phyloP scores from a whole-genome alignment of 1,284 basidiomycete genomes.

The Ustanciosporium gigantosporum region DNA sequence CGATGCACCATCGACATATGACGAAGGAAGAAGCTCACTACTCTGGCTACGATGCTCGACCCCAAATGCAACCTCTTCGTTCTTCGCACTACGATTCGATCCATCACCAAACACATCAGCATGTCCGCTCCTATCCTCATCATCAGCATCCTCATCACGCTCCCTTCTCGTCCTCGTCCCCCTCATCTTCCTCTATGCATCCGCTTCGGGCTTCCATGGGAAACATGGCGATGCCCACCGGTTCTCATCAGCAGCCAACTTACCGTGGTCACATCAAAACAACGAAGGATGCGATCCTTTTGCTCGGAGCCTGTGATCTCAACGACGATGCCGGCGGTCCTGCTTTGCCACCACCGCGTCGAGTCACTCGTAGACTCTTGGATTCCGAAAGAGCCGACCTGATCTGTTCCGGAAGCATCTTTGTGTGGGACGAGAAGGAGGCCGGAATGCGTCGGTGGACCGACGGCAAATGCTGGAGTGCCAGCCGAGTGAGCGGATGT shows the following conservation, averaged over 20 bases:
- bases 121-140: too few species aligned
- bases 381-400: constrained; percentile 55
- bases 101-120: background rate
- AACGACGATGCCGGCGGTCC: constrained; percentile 19
- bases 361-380: constrained; percentile 52
- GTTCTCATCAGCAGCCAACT: constrained; percentile 49
- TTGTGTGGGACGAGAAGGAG: constrained; percentile 60
- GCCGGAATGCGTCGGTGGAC: constrained; percentile 65
- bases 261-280: constrained; percentile 58
- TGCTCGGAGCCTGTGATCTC: constrained; percentile 57
- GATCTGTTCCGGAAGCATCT: constrained; percentile 54
- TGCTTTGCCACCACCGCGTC: constrained; percentile 41
- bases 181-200: constrained; percentile 18
- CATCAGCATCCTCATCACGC: constrained; percentile 13
- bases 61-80: background rate
- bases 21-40: constrained; percentile 9
- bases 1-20: constrained; percentile 25
- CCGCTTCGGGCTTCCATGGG: constrained; percentile 11
- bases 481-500: constrained; percentile 64
- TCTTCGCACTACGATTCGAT: background rate
- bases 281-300: constrained; percentile 55
- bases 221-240: constrained; percentile 11
- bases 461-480: constrained; percentile 65
- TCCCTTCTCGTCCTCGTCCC: constrained; percentile 15
- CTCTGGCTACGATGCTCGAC: too few species aligned